A percentile compares a stretch with the other conserved stretches of the same genome.
phyloP scores from a whole-genome alignment of 257 asterid genomes.

The Fraxinus excelsior region DNA sequence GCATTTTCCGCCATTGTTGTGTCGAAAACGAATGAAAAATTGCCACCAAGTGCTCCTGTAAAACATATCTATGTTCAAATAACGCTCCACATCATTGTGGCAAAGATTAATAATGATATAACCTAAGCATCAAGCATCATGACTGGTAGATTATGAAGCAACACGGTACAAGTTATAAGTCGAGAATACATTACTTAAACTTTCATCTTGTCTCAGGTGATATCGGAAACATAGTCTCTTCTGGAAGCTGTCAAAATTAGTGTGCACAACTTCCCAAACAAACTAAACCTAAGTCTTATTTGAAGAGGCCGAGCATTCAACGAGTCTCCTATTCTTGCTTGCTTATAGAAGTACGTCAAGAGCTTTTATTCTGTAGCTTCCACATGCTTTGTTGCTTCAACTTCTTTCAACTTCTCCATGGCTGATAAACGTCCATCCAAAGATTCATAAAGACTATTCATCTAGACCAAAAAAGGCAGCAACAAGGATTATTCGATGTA shows the following conservation, averaged over 20 bases:
- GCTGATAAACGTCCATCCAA: conserved; percentile 67
- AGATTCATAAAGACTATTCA: conserved; percentile 51
- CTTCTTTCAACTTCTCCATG: conserved; percentile 67
- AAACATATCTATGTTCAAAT: no score
- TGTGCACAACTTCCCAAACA: conserved; percentile 7
- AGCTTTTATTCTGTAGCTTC: conserved; percentile 58
- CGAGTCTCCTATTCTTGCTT: conserved; percentile 11
- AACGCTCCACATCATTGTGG: no score
- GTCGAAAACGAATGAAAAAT: no score
- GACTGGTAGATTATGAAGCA: not conserved
- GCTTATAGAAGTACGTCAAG: conserved; percentile 19
- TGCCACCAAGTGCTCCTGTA: no score
- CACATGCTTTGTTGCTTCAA: conserved; percentile 53
- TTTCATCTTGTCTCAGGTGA: conserved; percentile 8
- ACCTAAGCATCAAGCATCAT: no score
- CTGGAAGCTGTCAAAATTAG: conserved; percentile 7
- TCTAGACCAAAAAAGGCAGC: conserved; percentile 33
- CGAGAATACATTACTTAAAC: not conserved
- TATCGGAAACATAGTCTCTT: conserved; percentile 13
- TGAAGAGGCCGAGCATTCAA: conserved; percentile 11
- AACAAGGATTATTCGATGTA: not conserved
- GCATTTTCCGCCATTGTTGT: no score
- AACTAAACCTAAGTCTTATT: conserved; percentile 23
- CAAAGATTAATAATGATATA: no score
- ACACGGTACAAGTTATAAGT: not conserved